phyloP scores from a whole-genome alignment of 106 monocot species.

The Dendrobium chrysotoxum region DNA sequence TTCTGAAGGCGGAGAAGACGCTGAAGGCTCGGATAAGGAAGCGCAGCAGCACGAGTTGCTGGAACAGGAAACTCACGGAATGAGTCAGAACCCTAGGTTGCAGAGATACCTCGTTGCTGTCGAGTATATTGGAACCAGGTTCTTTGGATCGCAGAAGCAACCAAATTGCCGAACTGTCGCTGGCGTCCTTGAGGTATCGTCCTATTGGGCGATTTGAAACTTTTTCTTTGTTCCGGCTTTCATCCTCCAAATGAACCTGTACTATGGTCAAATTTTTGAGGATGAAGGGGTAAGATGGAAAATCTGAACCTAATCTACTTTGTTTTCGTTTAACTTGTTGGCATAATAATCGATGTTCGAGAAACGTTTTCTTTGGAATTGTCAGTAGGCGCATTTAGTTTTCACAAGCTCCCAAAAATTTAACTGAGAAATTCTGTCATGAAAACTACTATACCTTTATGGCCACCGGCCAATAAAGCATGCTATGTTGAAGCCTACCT shows the following conservation, averaged over 20 bases:
- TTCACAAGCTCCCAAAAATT: background rate
- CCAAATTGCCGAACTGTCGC: conserved; percentile 41
- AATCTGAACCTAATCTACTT: background rate
- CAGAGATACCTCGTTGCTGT: conserved; percentile 89
- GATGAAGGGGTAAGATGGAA: background rate
- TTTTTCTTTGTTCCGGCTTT: background rate
- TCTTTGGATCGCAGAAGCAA: conserved; percentile 81
- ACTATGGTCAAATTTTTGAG: background rate
- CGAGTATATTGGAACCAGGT: conserved; percentile 83
- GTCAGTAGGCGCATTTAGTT: background rate
- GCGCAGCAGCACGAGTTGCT: conserved; percentile 4
- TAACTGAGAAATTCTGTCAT: background rate
- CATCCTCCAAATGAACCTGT: no score
- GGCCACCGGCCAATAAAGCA: no score
- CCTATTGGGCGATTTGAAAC: background rate
- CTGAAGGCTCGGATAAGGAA: background rate
- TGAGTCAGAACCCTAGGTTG: conserved; percentile 36
- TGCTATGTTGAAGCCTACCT: no score
- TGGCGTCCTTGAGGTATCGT: conserved; percentile 65
- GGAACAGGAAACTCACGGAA: conserved; percentile 4
- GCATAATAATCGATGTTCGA: background rate
- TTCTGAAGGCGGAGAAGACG: conserved; percentile 1
- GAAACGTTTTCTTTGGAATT: background rate
- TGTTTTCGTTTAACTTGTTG: background rate
- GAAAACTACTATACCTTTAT: no score